Evolutionary conservation across 306 rosid species (phyloP).

Genomic region (Dalbergia oliveri): DNA sequence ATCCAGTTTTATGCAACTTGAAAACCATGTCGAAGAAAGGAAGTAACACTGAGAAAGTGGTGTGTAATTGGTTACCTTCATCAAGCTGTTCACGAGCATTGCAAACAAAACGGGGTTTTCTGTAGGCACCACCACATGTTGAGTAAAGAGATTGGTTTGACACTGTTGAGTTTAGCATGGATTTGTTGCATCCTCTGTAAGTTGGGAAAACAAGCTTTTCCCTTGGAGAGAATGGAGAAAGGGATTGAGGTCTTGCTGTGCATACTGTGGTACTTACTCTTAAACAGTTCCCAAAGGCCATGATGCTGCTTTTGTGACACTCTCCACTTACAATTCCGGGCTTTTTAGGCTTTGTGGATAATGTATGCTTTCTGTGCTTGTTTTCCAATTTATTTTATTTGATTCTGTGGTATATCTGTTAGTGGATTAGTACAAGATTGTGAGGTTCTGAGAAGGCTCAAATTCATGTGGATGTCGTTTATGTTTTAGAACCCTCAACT

Average conservation of each 20-base stretch:
- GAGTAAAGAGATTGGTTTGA: constrained; percentile 51
- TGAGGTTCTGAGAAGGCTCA: constrained; percentile 65
- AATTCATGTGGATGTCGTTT: constrained; percentile 63
- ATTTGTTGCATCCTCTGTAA: constrained; percentile 55
- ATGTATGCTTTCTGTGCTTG: not conserved
- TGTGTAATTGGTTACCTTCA: constrained; percentile 55
- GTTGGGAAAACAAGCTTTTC: constrained; percentile 54
- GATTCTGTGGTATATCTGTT: not conserved
- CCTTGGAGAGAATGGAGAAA: constrained; percentile 63
- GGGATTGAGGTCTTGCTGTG: constrained; percentile 60
- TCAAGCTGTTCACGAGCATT: constrained; percentile 75
- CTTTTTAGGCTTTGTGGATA: constrained; percentile 36
- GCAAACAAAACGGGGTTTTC: constrained; percentile 70
- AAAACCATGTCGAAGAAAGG: not conserved
- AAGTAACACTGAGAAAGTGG: not conserved
- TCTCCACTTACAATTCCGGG: not conserved
- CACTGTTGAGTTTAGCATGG: constrained; percentile 37
- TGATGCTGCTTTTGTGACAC: constrained; percentile 46
- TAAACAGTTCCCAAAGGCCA: constrained; percentile 77
- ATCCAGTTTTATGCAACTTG: not conserved
- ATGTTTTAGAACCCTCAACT: constrained; percentile 7
- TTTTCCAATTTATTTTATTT: constrained; percentile 11
- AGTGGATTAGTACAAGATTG: constrained; percentile 60
- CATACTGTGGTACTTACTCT: constrained; percentile 58
- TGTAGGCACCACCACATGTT: constrained; percentile 12